Evolutionary conservation across 305 asterid species (phyloP), one percentile per base, ranked within the genome.

Genomic region (Fraxinus platypoda): DNA sequence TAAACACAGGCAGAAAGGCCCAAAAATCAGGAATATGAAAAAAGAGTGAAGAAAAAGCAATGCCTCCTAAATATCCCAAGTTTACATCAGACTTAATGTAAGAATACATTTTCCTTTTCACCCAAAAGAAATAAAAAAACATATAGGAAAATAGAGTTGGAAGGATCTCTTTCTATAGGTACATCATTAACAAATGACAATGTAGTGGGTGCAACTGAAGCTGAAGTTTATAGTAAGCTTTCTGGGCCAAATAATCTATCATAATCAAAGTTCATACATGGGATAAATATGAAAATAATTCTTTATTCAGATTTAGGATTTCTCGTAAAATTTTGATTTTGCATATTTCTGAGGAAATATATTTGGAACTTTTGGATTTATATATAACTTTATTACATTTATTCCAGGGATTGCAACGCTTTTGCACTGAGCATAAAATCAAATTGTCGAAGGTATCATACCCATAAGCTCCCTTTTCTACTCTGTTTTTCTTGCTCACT

Each of bases 321-420:
- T 17, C 21, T 52, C 62, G 0, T 52, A 15, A 17, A 52, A 52
- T 52, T 52, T 52, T 52, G 62, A 52, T 15, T 52, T 52, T 52
- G 8, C 21, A 52, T 52, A 17, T 52, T 52, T 17, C 78, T 70
- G 41, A 70, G 81, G 73, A 62, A 68, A 34, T 73, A n/a, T 80
- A 46, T 68, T 52, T 72, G 71, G 25, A 74, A 77, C 76, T 75
- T 31, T 68, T 26, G 19, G 74, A 77, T 80, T 78, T 77, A 21
- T 2, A 21, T 62, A 66, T 34, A 19, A 34, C 9, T 74, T 52
- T 74, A 49, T 79, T 17, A 71, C 75, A 74, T 41, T 52, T 85
- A 79, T 84, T 84, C 76, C 92, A 94, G 98, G 98, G 98, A 77
- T 92, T 95, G 90, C 98, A 95, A 81, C 97, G 98, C 62, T 95